Evolutionary conservation across 768 basidiomycete genomes (phyloP).

Genomic region (Phallus indusiatus): DNA sequence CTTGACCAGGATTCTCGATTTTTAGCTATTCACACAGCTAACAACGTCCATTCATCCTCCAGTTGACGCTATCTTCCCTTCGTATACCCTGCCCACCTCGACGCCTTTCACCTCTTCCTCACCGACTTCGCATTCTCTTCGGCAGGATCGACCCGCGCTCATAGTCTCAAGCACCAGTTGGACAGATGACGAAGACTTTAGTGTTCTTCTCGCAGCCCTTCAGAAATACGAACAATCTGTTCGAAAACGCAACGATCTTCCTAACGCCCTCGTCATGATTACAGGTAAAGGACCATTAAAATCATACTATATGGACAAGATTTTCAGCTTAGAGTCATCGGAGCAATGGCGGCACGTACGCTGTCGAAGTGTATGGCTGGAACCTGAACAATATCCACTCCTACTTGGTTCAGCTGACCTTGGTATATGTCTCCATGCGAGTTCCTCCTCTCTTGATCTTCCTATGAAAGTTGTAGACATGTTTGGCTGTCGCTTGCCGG

Average conservation of each 20-base stretch:
- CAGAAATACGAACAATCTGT: slow-evolving; percentile 57
- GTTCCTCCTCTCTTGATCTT: slow-evolving; percentile 82
- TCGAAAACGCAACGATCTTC: slow-evolving; percentile 32
- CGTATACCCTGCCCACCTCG: slow-evolving; percentile 42
- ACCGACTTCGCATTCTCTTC: slow-evolving; percentile 36
- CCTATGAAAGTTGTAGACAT: slow-evolving; percentile 99
- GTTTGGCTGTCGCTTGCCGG: slow-evolving; percentile 95
- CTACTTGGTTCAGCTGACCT: slow-evolving; percentile 87
- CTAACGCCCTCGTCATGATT: slow-evolving; percentile 72
- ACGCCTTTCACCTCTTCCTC: slow-evolving; percentile 43
- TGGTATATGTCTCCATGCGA: slow-evolving; percentile 84
- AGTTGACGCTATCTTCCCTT: slow-evolving; percentile 43
- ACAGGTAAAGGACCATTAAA: slow-evolving; percentile 86
- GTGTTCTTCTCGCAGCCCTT: slow-evolving; percentile 71
- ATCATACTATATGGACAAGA: slow-evolving; percentile 61
- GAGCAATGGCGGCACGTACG: slow-evolving; percentile 64
- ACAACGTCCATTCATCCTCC: not conserved
- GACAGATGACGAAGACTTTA: slow-evolving; percentile 96
- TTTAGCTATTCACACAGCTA: slow-evolving; percentile 23
- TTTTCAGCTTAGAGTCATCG: slow-evolving; percentile 45
- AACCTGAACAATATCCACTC: slow-evolving; percentile 81
- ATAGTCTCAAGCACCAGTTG: slow-evolving; percentile 91
- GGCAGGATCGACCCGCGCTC: slow-evolving; percentile 72
- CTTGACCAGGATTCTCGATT: slow-evolving; percentile 5
- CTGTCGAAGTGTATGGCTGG: slow-evolving; percentile 80